Conservation (phyloP, 768 basidiomycete genomes). For the Podaxis sp. region DNA sequence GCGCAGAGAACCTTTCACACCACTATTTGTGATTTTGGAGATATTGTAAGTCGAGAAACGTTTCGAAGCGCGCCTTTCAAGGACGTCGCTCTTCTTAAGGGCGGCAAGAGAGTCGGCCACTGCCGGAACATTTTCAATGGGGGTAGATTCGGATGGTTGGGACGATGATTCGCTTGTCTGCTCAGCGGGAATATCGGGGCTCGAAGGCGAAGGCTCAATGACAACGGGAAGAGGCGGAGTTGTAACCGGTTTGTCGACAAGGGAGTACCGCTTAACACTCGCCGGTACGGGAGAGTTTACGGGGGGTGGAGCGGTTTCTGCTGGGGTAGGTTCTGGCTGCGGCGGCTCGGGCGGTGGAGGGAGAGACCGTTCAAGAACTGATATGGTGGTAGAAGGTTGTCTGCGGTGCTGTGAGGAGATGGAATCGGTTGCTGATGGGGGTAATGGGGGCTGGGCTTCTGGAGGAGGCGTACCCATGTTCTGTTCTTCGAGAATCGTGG, state of each 20-base stretch:
- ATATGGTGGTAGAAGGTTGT: constrained; percentile 9
- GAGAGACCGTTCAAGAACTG: constrained; percentile 16
- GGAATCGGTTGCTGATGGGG: constrained; percentile 20
- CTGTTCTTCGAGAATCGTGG: constrained; percentile 29
- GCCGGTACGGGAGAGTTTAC: constrained; percentile 48
- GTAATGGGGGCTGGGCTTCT: constrained; percentile 20
- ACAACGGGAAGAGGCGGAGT: constrained; percentile 45
- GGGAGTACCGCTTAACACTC: constrained; percentile 75
- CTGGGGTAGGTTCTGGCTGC: constrained; percentile 12
- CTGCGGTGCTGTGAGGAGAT: constrained; percentile 11
- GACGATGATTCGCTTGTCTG: constrained; percentile 28
- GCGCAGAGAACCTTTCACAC: constrained; percentile 46
- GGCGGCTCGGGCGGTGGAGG: constrained; percentile 24
- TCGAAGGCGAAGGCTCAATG: constrained; percentile 52
- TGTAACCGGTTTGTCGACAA: constrained; percentile 67
- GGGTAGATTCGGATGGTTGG: constrained; percentile 31
- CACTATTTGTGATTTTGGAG: constrained; percentile 82
- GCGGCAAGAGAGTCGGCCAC: constrained; percentile 85
- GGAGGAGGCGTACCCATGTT: constrained; percentile 10
- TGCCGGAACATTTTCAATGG: constrained; percentile 32
- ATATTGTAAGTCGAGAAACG: constrained; percentile 95
- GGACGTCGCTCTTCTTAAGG: constrained; percentile 79
- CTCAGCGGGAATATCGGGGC: constrained; percentile 36
- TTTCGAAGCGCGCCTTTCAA: constrained; percentile 92
- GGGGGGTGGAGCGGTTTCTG: constrained; percentile 24